A percentile compares a stretch with the other conserved stretches of the same genome.
Evolutionary conservation across 176 grass and related monocot species (phyloP).

Genomic region (Themeda triandra): DNA sequence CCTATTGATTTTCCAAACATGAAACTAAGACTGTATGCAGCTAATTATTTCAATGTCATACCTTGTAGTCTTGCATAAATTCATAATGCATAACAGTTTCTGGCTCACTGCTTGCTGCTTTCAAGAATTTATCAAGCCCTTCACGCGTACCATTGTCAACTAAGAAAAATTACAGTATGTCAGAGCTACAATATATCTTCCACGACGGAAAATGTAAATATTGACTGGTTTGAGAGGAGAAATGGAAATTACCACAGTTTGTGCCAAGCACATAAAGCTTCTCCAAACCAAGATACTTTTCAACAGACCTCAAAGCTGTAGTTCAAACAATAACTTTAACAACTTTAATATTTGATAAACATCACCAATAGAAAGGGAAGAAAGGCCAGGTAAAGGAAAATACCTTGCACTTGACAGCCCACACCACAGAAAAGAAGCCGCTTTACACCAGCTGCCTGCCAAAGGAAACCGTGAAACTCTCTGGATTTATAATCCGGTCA

Average conservation of each 20-base stretch:
- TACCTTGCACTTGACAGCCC: slow-evolving; percentile 98
- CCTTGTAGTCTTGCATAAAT: slow-evolving; percentile 99
- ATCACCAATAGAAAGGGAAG: not conserved
- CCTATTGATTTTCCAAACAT: not conserved
- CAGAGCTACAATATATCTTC: slow-evolving; percentile 18
- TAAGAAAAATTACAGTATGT: slow-evolving; percentile 29
- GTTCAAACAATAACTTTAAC: slow-evolving; percentile 45
- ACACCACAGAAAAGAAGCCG: slow-evolving; percentile 95
- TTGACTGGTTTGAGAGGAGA: not conserved
- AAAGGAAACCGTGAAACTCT: slow-evolving; percentile 26
- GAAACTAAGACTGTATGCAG: not conserved
- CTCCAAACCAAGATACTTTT: slow-evolving; percentile 94
- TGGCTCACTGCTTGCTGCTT: slow-evolving; percentile 79
- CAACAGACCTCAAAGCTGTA: slow-evolving; percentile 89
- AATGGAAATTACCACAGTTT: slow-evolving; percentile 78
- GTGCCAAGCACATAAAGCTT: slow-evolving; percentile 99
- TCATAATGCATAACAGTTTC: slow-evolving; percentile 97
- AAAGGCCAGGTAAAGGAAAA: not conserved
- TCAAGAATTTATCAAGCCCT: slow-evolving; percentile 92
- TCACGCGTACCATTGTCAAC: slow-evolving; percentile 95
- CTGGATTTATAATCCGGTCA: not conserved
- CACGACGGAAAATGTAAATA: not conserved
- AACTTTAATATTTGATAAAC: slow-evolving; percentile 37
- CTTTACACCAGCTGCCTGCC: slow-evolving; percentile 94
- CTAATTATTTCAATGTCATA: not conserved